Percentiles rank a stretch among this genome's conserved stretches.
Conservation (phyloP, 2,329 filamentous ascomycete species). For the Teratosphaeria nubilosa region DNA sequence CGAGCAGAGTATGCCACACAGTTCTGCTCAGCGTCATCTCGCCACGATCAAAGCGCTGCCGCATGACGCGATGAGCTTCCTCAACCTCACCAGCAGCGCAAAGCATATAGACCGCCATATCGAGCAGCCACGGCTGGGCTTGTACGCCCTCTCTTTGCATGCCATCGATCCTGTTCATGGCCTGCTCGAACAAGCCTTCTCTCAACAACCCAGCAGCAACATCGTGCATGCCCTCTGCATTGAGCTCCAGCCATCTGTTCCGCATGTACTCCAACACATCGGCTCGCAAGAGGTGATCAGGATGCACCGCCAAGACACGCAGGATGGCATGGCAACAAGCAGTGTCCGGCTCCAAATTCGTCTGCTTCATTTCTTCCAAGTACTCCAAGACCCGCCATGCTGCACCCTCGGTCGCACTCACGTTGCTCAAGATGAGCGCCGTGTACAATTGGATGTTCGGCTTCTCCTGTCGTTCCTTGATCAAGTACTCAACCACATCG, state of each 20-base stretch:
- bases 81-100: constrained; percentile 64
- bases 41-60: constrained; percentile 41
- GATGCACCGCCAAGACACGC: constrained; percentile 68
- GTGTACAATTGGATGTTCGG: constrained; percentile 58
- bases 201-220: constrained; percentile 65
- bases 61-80: constrained; percentile 61
- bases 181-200: constrained; percentile 74
- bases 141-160: constrained; percentile 48
- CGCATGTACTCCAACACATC: constrained; percentile 65
- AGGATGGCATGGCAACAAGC: constrained; percentile 63
- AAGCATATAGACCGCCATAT: constrained; percentile 65
- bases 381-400: constrained; percentile 52
- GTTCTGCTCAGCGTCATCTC: constrained; percentile 38
- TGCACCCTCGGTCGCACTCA: constrained; percentile 53
- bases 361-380: constrained; percentile 60
- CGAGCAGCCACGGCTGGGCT: constrained; percentile 64
- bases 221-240: constrained; percentile 52
- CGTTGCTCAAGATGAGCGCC: constrained; percentile 63
- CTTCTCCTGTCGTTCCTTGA: constrained; percentile 44
- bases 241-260: constrained; percentile 58
- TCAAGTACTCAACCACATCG: constrained; percentile 47
- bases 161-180: constrained; percentile 57
- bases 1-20: constrained; percentile 65
- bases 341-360: constrained; percentile 53
- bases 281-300: constrained; percentile 68